Base-by-base conservation (phyloP, 306 rosid genomes). In the Elaeagnus macrophylla region DNA sequence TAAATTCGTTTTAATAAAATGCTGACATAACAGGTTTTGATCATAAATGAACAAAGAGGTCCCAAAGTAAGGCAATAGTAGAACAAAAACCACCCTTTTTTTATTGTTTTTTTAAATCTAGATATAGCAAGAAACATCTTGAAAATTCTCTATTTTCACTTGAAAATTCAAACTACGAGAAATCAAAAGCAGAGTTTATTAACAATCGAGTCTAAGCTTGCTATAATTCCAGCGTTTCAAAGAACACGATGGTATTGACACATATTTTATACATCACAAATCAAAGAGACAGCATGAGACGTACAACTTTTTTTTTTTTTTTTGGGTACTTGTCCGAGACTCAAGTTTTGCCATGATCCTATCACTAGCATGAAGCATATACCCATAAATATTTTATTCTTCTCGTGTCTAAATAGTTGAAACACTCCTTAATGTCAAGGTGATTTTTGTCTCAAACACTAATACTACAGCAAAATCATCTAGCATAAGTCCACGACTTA, bases 211-310 rank as follows among this genome's bases (percentile, higher is more conserved):
- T 74, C 77, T 79, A 65, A 74, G 70, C 72, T 83, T 76, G 75
- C 78, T n/a, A n/a, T 71, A 75, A 54, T 73, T 77, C 54, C 65
- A 18, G 53, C 60, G 88, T 81, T 79, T 64, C 53, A 85, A 89
- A 83, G 85, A 89, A 85, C 83, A 83, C 81, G 75, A 62, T 65
- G 50, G 41, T 47, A 66, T 74, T 72, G 72, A 73, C 74, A 82
- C 71, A 70, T 67, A 77, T 82, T 67, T 75, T 57, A 73, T 71
- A 77, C 72, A 77, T 73, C 81, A 81, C 85, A 85, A 75, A 79
- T 67, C 39, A 59, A 46, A 67, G 64, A 66, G 61, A 68, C 58
- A 51, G 69, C 57, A 66, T 74, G 60, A 67, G n/a, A 54, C 69
- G 56, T 63, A 55, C 62, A 64, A 54, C 58, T 55, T 69, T 54